A percentile compares a stretch with the other conserved stretches of the same genome.
These are phyloP conservation scores for Orbilia quercus DNA, from an alignment of 2,329 filamentous ascomycete genomes.

Conservation along the genomic window DNA sequence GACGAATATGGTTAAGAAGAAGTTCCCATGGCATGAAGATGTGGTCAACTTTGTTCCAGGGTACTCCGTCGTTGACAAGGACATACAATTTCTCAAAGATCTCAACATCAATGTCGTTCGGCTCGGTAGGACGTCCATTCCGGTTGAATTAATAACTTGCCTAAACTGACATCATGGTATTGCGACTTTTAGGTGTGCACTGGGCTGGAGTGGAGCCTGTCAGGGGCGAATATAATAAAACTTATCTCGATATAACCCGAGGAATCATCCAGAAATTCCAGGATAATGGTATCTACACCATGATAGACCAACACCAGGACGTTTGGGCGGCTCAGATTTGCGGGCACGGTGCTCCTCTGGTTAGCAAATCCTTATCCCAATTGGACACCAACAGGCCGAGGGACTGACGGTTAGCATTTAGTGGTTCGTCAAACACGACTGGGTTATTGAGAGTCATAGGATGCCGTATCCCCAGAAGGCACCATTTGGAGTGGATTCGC, in stretches of 20 bases:
- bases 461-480: slow-evolving; percentile 51
- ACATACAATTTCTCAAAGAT: slow-evolving; percentile 52
- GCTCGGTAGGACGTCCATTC: slow-evolving; percentile 14
- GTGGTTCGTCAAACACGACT: slow-evolving; percentile 56
- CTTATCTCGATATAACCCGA: slow-evolving; percentile 47
- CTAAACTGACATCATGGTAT: no score
- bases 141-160: no score
- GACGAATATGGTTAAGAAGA: slow-evolving; percentile 56
- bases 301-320: slow-evolving; percentile 54
- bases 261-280: slow-evolving; percentile 53
- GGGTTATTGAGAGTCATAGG: slow-evolving; percentile 37
- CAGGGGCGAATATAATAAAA: slow-evolving; percentile 47
- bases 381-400: no score
- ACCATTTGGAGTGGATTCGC: slow-evolving; percentile 36
- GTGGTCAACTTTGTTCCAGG: slow-evolving; percentile 39
- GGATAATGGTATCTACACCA: slow-evolving; percentile 51
- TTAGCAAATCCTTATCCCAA: slow-evolving; percentile 2
- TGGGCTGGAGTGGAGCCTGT: slow-evolving; percentile 53
- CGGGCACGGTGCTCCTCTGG: slow-evolving; percentile 47
- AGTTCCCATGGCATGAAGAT: slow-evolving; percentile 49
- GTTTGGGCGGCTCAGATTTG: slow-evolving; percentile 53
- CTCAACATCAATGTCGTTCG: slow-evolving; percentile 50
- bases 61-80: slow-evolving; percentile 49
- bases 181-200: slow-evolving; percentile 38
- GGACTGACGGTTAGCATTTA: background rate